Conservation (phyloP, 208 protist genomes). For the Wallacemonas rigidus region DNA sequence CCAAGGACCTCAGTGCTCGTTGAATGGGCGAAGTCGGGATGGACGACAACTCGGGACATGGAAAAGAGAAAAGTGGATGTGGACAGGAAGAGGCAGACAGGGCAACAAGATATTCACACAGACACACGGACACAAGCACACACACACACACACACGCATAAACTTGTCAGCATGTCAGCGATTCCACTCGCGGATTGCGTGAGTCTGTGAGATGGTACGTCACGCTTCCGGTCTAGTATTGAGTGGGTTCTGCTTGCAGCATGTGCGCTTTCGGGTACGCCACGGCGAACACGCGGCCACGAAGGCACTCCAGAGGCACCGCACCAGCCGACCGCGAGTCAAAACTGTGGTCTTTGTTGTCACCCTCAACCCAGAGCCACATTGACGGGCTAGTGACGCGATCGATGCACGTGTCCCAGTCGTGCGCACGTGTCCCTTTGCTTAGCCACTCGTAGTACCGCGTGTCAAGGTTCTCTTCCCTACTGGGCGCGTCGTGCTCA, state of each 20-base stretch:
- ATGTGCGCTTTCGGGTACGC: constrained; percentile 24
- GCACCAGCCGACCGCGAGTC: constrained; percentile 72
- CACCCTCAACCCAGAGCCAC: constrained; percentile 87
- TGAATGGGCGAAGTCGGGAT: too few relatives aligned
- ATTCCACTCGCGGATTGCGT: too few relatives aligned
- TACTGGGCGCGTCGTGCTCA: background rate
- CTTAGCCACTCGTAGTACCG: constrained; percentile 30
- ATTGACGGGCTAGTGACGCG: constrained; percentile 35
- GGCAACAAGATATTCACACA: too few relatives aligned
- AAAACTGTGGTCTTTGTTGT: constrained; percentile 74
- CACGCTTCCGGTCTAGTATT: background rate
- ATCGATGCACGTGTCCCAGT: constrained; percentile 76
- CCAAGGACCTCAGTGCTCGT: too few relatives aligned
- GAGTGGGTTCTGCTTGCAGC: background rate
- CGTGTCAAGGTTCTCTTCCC: constrained; percentile 4
- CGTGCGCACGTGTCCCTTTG: constrained; percentile 36
- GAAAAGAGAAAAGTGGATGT: too few relatives aligned
- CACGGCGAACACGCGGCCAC: constrained; percentile 49
- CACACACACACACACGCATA: too few relatives aligned
- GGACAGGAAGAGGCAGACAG: too few relatives aligned
- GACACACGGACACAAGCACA: too few relatives aligned
- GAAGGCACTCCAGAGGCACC: constrained; percentile 76
- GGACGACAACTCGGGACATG: too few relatives aligned
- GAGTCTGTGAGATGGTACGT: background rate
- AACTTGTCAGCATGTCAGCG: too few relatives aligned